Evolutionary conservation across 1,139 yeast genomes (phyloP).

Genomic region (Blastobotrys serpentis): DNA sequence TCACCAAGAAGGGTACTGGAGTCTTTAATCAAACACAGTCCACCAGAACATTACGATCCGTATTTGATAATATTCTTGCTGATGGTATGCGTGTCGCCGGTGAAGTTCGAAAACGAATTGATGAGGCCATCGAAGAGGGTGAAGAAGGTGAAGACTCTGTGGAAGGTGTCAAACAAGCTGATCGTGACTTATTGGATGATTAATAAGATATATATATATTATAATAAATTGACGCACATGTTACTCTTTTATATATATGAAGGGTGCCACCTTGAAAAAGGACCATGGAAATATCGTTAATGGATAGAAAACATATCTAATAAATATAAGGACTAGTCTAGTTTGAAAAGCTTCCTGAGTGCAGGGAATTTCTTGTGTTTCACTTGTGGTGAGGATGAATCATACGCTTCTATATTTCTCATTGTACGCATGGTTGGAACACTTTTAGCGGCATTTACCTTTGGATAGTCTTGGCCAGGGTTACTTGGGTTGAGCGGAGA

Average conservation of each 20-base stretch:
- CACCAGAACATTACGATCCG: slow-evolving; percentile 68
- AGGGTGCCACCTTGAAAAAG: too few species aligned
- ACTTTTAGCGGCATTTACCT: not conserved
- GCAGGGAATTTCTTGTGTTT: slow-evolving; percentile 35
- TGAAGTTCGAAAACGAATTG: slow-evolving; percentile 84
- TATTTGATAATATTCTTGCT: slow-evolving; percentile 87
- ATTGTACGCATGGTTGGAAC: slow-evolving; percentile 1
- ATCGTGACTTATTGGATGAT: slow-evolving; percentile 41
- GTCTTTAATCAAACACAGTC: slow-evolving; percentile 27
- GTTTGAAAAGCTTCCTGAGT: slow-evolving; percentile 32
- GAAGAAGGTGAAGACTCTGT: slow-evolving; percentile 33
- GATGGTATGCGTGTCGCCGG: slow-evolving; percentile 90
- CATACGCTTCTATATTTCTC: slow-evolving; percentile 4
- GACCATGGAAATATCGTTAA: too few species aligned
- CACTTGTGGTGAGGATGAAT: slow-evolving; percentile 11
- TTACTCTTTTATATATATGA: too few species aligned
- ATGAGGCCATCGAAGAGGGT: slow-evolving; percentile 42
- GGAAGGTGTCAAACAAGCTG: slow-evolving; percentile 37
- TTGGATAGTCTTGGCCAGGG: not conserved
- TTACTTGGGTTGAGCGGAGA: not conserved
- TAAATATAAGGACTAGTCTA: slow-evolving; percentile 16
- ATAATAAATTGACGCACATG: too few species aligned
- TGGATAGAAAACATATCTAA: slow-evolving; percentile 2
- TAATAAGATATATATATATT: slow-evolving; percentile 14
- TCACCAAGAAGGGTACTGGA: slow-evolving; percentile 49